Percentiles rank a stretch among this genome's conserved stretches.
Conservation (phyloP, 129 eudicot species). For the Chrysanthemum seticuspe region DNA sequence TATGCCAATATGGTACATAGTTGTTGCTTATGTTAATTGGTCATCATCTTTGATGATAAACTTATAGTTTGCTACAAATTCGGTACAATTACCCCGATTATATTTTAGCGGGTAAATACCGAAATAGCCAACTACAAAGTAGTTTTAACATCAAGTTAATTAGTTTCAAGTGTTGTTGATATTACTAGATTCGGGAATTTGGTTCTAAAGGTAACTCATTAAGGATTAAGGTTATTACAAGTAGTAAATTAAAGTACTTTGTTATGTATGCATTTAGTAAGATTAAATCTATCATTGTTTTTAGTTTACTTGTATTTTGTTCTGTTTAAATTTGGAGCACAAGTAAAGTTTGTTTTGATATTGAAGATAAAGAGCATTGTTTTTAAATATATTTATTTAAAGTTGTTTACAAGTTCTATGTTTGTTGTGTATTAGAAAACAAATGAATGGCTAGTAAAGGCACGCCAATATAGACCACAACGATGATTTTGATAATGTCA, state of each 20-base stretch:
- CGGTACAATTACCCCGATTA: not conserved
- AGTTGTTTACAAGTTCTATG: not conserved
- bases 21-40: not conserved
- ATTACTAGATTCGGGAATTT: not conserved
- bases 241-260: constrained; percentile 5
- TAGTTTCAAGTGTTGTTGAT: not conserved
- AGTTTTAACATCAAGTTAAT: constrained; percentile 5
- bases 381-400: not conserved
- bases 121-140: not conserved
- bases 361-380: not conserved
- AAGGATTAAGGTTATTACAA: not conserved
- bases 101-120: constrained; percentile 6
- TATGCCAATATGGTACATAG: not conserved
- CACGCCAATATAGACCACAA: constrained; percentile 18
- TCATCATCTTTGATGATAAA: too few relatives aligned
- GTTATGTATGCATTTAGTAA: not conserved
- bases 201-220: not conserved
- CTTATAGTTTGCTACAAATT: not conserved
- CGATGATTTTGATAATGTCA: constrained; percentile 5
- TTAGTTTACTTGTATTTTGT: not conserved
- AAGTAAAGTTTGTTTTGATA: not conserved
- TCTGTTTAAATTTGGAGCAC: not conserved
- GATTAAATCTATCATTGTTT: not conserved
- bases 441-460: not conserved
- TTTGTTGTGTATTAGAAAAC: too few relatives aligned